phyloP scores from a whole-genome alignment of 2,329 filamentous ascomycete genomes.

The Cryphonectria parasitica region DNA sequence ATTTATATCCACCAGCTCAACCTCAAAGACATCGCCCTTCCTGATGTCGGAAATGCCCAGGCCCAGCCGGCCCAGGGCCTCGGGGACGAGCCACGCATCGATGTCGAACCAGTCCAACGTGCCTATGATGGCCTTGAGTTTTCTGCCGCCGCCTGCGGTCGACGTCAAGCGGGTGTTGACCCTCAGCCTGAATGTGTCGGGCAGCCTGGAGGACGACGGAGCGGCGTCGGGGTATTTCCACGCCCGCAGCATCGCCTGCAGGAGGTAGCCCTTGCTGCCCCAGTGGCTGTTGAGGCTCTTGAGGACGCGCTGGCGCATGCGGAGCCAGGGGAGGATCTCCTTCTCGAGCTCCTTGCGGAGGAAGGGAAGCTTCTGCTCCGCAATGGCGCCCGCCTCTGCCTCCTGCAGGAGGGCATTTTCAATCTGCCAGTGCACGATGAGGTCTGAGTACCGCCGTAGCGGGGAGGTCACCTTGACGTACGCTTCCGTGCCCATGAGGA shows the following conservation, averaged over 20 bases:
- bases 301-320: constrained; percentile 57
- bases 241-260: constrained; percentile 63
- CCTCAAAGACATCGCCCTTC: constrained; percentile 58
- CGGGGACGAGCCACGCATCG: constrained; percentile 45
- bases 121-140: constrained; percentile 17
- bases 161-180: constrained; percentile 44
- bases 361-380: constrained; percentile 50
- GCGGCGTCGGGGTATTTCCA: constrained; percentile 52
- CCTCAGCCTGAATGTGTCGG: constrained; percentile 53
- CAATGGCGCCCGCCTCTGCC: constrained; percentile 36
- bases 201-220: constrained; percentile 38
- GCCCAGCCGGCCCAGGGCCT: constrained; percentile 43
- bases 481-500: constrained; percentile 61
- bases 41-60: constrained; percentile 46
- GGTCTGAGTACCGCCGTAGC: constrained; percentile 65
- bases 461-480: constrained; percentile 69
- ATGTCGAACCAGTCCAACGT: constrained; percentile 57
- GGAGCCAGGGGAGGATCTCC: constrained; percentile 53
- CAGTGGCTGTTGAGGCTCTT: constrained; percentile 47
- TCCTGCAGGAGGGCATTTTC: constrained; percentile 59
- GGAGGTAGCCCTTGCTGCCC: constrained; percentile 56
- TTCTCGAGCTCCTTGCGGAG: constrained; percentile 44
- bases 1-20: constrained; percentile 58
- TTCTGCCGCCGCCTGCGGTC: constrained; percentile 40
- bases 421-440: constrained; percentile 70